Evolutionary conservation across 1,284 basidiomycete species (phyloP).

Genomic region (Gymnopus androsaceus): DNA sequence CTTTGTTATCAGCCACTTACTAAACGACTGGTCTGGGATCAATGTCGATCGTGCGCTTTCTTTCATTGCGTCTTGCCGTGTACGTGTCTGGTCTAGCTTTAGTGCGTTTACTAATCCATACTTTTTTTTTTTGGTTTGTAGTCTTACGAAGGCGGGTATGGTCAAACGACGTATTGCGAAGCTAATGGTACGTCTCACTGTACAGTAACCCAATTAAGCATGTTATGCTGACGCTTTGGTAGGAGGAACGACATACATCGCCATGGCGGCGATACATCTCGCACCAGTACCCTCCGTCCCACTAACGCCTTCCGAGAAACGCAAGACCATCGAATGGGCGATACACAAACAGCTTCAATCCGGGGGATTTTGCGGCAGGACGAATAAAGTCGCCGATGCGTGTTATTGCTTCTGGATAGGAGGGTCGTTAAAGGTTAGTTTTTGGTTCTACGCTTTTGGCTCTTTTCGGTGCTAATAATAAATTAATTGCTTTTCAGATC

Average conservation of each 20-base stretch:
- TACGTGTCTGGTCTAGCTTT: slow-evolving; percentile 47
- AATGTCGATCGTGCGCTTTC: slow-evolving; percentile 58
- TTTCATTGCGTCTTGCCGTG: slow-evolving; percentile 73
- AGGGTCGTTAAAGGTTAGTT: slow-evolving; percentile 68
- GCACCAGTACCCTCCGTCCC: slow-evolving; percentile 29
- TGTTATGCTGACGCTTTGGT: neutral
- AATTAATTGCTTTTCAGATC: slow-evolving; percentile 53
- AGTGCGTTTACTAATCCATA: neutral
- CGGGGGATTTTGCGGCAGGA: slow-evolving; percentile 86
- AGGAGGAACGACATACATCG: slow-evolving; percentile 95
- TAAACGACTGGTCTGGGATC: slow-evolving; percentile 78
- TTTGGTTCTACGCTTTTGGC: slow-evolving; percentile 4
- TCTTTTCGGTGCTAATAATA: neutral
- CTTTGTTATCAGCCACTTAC: slow-evolving; percentile 77
- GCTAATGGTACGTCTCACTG: slow-evolving; percentile 71
- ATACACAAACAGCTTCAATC: slow-evolving; percentile 63
- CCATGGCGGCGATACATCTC: slow-evolving; percentile 76
- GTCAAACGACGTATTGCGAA: slow-evolving; percentile 79
- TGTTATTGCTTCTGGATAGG: slow-evolving; percentile 97
- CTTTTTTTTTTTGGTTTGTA: slow-evolving; percentile 33
- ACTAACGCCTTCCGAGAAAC: slow-evolving; percentile 46
- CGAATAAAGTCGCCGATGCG: slow-evolving; percentile 84
- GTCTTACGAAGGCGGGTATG: slow-evolving; percentile 94
- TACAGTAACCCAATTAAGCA: neutral
- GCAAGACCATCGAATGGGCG: slow-evolving; percentile 75